A percentile compares a stretch with the other conserved stretches of the same genome.
These are phyloP conservation scores for Fusarium dimerum DNA, from an alignment of 2,329 filamentous ascomycete species.

Conservation along the genomic window DNA sequence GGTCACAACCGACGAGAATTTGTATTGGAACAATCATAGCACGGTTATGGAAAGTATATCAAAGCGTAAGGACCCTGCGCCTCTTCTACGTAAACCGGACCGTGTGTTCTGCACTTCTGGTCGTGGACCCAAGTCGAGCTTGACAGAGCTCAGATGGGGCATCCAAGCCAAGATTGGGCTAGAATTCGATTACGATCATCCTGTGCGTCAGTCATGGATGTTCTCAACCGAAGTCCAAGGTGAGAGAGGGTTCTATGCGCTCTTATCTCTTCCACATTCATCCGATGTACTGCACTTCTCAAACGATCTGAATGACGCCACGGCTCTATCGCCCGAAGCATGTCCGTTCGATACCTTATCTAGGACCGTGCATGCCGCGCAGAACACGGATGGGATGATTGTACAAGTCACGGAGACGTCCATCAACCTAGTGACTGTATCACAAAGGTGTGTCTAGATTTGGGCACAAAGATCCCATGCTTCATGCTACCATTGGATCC, in stretches of 20 bases:
- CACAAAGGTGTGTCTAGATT: slow-evolving; percentile 35
- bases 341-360: slow-evolving; percentile 53
- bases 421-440: slow-evolving; percentile 41
- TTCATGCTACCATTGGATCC: too few relatives aligned
- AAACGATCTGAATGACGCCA: slow-evolving; percentile 47
- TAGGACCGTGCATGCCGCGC: slow-evolving; percentile 51
- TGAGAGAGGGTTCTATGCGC: slow-evolving; percentile 32
- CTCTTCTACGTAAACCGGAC: slow-evolving; percentile 42
- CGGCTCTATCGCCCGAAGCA: slow-evolving; percentile 41
- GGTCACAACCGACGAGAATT: slow-evolving; percentile 45
- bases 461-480: not conserved
- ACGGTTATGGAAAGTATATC: slow-evolving; percentile 2
- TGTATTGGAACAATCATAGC: slow-evolving; percentile 22
- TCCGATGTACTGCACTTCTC: slow-evolving; percentile 52
- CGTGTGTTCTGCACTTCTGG: slow-evolving; percentile 68
- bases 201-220: slow-evolving; percentile 56
- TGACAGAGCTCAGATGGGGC: slow-evolving; percentile 71
- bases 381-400: slow-evolving; percentile 38
- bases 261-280: slow-evolving; percentile 52
- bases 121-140: slow-evolving; percentile 59
- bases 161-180: slow-evolving; percentile 67
- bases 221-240: slow-evolving; percentile 36
- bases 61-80: slow-evolving; percentile 10
- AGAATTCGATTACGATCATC: slow-evolving; percentile 52
- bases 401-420: slow-evolving; percentile 57